Evolutionary conservation across 805 yeast genomes (phyloP), one percentile per base, ranked within the genome.

Genomic region (Torulaspora quercuum): DNA sequence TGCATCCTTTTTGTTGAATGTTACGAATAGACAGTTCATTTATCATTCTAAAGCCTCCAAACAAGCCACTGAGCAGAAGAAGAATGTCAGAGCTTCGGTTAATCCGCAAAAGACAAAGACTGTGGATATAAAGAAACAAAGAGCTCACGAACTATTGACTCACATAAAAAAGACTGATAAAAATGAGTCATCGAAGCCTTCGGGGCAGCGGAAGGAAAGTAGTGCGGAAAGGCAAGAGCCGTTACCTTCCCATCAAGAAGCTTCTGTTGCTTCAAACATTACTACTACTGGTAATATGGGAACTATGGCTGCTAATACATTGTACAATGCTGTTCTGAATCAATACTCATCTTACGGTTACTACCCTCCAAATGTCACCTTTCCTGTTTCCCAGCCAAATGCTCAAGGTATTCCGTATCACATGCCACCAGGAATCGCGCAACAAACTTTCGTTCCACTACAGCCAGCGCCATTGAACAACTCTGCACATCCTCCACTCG

Each of bases 1-100:
- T 46, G 78, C 95, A 0, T 78, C 90, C 0, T 71, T 85, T 37
- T 78, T 92, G 22, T 70, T 92, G 63, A 92, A 92, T 57, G 55
- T 90, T 33, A 70, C 90, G 4, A 65, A 76, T 50, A 75, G 74
- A 44, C 95, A 90, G 58, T 75, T 85, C 50, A 76, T 84, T 25
- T 84, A 73, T 58, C 89, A 83, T 50, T 76, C 88, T 3, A 75
- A 75, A 50, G 82, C 84, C 7, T 76, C 88, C 5, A 55, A 55
- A 41, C 47, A 52, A 24, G 52, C 55, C 10, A 56, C 62, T 39
- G 57, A 57, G 30, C 48, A 59, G 12, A 62, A 21, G 46, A 63
- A 33, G 58, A 60, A 47, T 55, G 55, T 39, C 28, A 45, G 26
- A 12, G 44, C 36, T 29, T 28, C 23, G 25, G 37, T 27, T 22